Conservation (phyloP, 1,139 yeast species). For the Hyphopichia fennica region DNA sequence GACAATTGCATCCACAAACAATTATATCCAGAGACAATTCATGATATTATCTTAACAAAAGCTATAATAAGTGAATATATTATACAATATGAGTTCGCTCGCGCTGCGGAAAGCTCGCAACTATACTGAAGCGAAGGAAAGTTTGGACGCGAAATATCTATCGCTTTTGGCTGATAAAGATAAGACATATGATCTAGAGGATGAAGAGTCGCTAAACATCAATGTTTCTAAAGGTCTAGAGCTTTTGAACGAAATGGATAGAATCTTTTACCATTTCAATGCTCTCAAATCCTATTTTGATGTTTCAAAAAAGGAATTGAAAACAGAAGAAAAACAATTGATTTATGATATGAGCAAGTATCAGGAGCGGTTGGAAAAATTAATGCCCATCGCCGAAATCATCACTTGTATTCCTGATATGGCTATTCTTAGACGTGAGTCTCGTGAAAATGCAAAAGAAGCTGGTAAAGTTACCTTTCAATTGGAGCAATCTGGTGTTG, state of each 20-base stretch:
- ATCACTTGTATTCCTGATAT: constrained; percentile 20
- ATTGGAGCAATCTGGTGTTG: constrained; percentile 1
- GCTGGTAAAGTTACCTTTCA: constrained; percentile 25
- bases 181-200: constrained; percentile 6
- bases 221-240: constrained; percentile 13
- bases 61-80: background rate
- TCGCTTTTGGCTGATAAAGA: background rate
- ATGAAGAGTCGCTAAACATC: constrained; percentile 8
- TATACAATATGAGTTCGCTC: constrained; percentile 1
- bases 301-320: constrained; percentile 6
- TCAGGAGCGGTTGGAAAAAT: constrained; percentile 17
- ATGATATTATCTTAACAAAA: no score
- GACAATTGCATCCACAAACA: no score
- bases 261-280: constrained; percentile 22
- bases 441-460: constrained; percentile 30
- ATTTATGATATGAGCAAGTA: constrained; percentile 11
- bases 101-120: constrained; percentile 10
- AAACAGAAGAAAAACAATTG: constrained; percentile 7
- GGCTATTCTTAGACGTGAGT: constrained; percentile 27
- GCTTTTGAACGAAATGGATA: constrained; percentile 22
- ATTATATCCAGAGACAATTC: no score
- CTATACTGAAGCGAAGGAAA: constrained; percentile 19
- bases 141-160: constrained; percentile 10
- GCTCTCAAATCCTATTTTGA: constrained; percentile 17
- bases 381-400: constrained; percentile 23